A percentile compares a stretch with the other conserved stretches of the same genome.
Conservation (phyloP, 768 basidiomycete species). For the Mycena galericulata region DNA sequence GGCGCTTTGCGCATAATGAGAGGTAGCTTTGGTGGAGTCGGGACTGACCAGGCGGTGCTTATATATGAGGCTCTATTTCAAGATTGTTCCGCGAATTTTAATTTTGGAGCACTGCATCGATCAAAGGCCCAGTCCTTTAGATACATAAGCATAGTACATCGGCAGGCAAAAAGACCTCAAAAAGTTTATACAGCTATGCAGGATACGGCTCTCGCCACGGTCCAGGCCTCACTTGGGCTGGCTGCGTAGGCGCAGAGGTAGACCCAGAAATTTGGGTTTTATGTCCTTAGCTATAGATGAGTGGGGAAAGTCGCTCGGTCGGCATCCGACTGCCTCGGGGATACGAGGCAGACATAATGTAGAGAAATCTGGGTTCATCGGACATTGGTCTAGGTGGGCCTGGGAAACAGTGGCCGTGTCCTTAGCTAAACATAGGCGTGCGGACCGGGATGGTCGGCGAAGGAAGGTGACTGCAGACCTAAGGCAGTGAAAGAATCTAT, state of each 20-base stretch:
- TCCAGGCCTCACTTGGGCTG: slow-evolving; percentile 8
- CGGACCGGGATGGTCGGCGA: slow-evolving; percentile 15
- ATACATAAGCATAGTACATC: slow-evolving; percentile 17
- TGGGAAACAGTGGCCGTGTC: slow-evolving; percentile 11
- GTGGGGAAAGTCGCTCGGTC: slow-evolving; percentile 14
- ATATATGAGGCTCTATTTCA: slow-evolving; percentile 21
- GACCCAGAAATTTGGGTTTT: slow-evolving; percentile 16
- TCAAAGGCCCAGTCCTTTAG: no score
- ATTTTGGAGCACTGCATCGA: no score
- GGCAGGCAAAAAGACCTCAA: no score
- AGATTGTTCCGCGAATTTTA: no score
- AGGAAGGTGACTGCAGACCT: slow-evolving; percentile 9
- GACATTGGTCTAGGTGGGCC: slow-evolving; percentile 10
- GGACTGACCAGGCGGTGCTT: slow-evolving; percentile 15
- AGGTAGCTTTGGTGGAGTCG: slow-evolving; percentile 14
- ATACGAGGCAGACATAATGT: slow-evolving; percentile 8
- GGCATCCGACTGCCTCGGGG: no score
- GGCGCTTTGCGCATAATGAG: slow-evolving; percentile 16
- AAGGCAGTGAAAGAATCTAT: slow-evolving; percentile 6
- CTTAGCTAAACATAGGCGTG: slow-evolving; percentile 15
- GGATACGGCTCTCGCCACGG: slow-evolving; percentile 10
- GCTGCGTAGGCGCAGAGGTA: slow-evolving; percentile 11
- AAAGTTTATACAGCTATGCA: no score
- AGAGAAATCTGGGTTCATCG: slow-evolving; percentile 15
- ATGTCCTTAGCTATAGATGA: slow-evolving; percentile 15